Percentiles rank a stretch among this genome's conserved stretches.
Conservation (phyloP, 2,329 filamentous ascomycete genomes). For the Coniella vitis region DNA sequence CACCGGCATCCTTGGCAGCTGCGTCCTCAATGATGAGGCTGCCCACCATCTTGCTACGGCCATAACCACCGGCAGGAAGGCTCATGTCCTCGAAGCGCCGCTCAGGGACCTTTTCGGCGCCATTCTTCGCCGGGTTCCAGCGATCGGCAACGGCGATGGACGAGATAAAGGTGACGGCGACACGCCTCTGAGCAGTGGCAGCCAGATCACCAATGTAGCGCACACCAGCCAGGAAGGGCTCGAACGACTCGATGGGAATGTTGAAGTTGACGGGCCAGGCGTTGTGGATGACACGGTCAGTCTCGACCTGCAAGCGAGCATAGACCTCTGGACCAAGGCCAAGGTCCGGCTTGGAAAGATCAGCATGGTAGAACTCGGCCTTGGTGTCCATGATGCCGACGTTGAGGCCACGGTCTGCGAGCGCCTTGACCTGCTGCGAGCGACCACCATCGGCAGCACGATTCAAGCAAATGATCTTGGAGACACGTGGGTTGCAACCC, state of each 20-base stretch:
- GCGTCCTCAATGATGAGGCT: constrained; percentile 34
- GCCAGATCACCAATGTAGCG: constrained; percentile 39
- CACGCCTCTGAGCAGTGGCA: constrained; percentile 24
- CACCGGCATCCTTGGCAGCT: constrained; percentile 22
- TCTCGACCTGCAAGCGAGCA: constrained; percentile 28
- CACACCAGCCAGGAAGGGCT: constrained; percentile 39
- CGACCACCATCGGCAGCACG: constrained; percentile 32
- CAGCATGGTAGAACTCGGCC: constrained; percentile 39
- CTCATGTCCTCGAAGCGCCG: constrained; percentile 25
- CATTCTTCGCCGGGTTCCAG: constrained; percentile 22
- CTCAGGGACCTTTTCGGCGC: constrained; percentile 27
- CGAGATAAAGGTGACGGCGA: constrained; percentile 34
- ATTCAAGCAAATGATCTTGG: constrained; percentile 39
- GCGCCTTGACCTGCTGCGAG: constrained; percentile 30
- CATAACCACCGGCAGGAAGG: constrained; percentile 29
- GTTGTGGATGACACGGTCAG: constrained; percentile 41
- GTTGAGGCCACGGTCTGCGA: constrained; percentile 30
- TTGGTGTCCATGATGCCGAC: constrained; percentile 24
- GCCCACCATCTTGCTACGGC: constrained; percentile 31
- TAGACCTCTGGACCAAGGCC: constrained; percentile 34
- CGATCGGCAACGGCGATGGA: constrained; percentile 29
- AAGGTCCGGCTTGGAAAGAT: constrained; percentile 39
- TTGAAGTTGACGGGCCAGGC: constrained; percentile 42
- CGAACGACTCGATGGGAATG: constrained; percentile 39
- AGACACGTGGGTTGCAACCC: constrained; percentile 28